Evolutionary conservation across 805 yeast species (phyloP), one percentile per base, ranked within the genome.

Genomic region (Ogataea nakhonphanomensis): DNA sequence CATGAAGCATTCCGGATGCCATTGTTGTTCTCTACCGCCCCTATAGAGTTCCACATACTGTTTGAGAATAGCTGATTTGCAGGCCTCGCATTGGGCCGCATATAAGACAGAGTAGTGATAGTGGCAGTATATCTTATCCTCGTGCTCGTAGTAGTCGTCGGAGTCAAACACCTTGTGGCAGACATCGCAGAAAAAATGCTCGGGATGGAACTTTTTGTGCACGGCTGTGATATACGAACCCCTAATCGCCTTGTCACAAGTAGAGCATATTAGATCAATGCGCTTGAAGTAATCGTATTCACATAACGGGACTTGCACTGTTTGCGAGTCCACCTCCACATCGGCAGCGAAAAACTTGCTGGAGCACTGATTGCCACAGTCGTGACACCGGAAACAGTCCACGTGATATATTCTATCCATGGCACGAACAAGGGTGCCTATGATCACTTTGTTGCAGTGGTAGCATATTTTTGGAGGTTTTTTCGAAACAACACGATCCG

Each of bases 1-100:
- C 89, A 95, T 95, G 59, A 89, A 93, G 68, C 99, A 93, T 60
- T 95, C 98, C 1, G 97, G 98, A 64, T 93, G 99, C 99, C 99
- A 93, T 59, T 88, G 95, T 61, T 90, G 95, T 43, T 85, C 83
- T 51, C 82, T 75, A 15, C 96, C 96, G 36, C 96, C 96, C 51
- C 93, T 74, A 45, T 79, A 86, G 32, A 91, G 79, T 61, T 91
- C 96, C 26, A 91, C 96, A 62, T 89, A 93, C 58, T 93, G 98
- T 58, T 89, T 89, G 26, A 95, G 76, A 37, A 95, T 93, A 1
- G 97, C 86, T 26, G 86, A 81, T 43, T 81, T 75, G 65, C 99
- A 93, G 24, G 98, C 96, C 65, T 87, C 95, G 65, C 99, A 93
- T 41, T 81, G 81, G 24, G 84, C 82, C 1, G 98, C 96, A 60